Conservation (phyloP, 495 filamentous ascomycete genomes). For the Hypoxylon perforatum region DNA sequence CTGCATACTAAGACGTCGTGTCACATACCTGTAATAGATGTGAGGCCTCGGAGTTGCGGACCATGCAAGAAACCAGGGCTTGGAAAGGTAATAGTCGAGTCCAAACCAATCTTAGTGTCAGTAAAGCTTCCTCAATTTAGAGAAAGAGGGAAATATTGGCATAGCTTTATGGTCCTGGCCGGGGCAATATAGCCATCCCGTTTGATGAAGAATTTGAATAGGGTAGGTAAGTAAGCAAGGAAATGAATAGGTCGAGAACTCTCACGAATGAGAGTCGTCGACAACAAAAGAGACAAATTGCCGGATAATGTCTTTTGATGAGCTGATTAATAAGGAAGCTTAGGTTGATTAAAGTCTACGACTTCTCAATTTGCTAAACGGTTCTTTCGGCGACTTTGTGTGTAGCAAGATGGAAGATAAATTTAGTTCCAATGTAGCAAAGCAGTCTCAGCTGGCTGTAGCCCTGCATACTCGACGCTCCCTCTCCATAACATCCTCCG, state of each 20-base stretch:
- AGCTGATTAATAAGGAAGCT: not conserved
- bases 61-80: too few species aligned
- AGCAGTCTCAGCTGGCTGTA: constrained; percentile 39
- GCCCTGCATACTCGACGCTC: constrained; percentile 32
- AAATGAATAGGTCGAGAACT: not conserved
- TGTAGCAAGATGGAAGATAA: not conserved
- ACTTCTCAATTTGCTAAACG: not conserved
- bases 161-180: too few species aligned
- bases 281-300: not conserved
- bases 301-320: not conserved
- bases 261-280: not conserved
- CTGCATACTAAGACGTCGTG: too few species aligned
- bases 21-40: too few species aligned
- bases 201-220: not conserved
- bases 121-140: too few species aligned
- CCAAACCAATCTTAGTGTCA: too few species aligned
- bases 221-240: not conserved
- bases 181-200: not conserved
- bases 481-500: constrained; percentile 40
- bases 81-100: too few species aligned
- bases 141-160: too few species aligned
- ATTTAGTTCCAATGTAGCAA: constrained; percentile 38
- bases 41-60: too few species aligned
- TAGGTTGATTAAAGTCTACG: not conserved
- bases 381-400: not conserved